These are phyloP conservation scores for Ganoderma boninense DNA, from an alignment of 1,284 basidiomycete genomes.

Conservation along the genomic window DNA sequence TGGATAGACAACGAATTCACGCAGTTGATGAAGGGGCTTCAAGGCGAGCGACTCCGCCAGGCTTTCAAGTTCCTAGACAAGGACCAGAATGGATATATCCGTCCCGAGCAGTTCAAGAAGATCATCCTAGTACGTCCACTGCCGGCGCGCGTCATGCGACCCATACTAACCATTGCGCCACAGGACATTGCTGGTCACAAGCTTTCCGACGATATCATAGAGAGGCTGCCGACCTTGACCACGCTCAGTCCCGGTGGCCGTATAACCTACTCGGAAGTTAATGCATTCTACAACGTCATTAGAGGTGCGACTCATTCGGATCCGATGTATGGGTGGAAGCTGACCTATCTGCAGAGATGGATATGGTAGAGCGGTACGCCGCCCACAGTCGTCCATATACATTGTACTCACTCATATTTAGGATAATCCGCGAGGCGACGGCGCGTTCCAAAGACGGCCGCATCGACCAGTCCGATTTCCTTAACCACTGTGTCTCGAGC, in stretches of 20 bases:
- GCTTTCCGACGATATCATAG: conserved; percentile 89
- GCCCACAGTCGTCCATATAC: conserved; percentile 22
- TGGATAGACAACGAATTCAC: conserved; percentile 91
- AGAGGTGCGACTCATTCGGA: conserved; percentile 59
- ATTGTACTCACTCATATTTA: conserved; percentile 37
- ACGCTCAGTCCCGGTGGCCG: conserved; percentile 87
- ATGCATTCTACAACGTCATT: conserved; percentile 95
- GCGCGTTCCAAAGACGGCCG: conserved; percentile 92
- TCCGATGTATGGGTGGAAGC: conserved; percentile 19
- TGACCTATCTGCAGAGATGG: conserved; percentile 75
- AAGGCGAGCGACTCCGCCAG: conserved; percentile 94
- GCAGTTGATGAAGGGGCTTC: conserved; percentile 95
- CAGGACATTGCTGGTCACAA: conserved; percentile 96
- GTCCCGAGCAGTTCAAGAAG: conserved; percentile 90
- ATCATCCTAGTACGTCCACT: conserved; percentile 77
- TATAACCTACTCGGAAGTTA: conserved; percentile 94
- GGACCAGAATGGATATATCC: conserved; percentile 92
- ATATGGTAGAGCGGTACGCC: conserved; percentile 87
- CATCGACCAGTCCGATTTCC: conserved; percentile 86
- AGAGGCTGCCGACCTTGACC: conserved; percentile 89
- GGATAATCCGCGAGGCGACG: conserved; percentile 86
- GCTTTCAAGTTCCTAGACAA: conserved; percentile 91
- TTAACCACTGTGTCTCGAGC: conserved; percentile 75
- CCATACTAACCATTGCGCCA: background rate
- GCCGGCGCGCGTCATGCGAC: background rate